Base-by-base conservation (phyloP, 2,329 filamentous ascomycete genomes). In the Talaromyces amestolkiae region DNA sequence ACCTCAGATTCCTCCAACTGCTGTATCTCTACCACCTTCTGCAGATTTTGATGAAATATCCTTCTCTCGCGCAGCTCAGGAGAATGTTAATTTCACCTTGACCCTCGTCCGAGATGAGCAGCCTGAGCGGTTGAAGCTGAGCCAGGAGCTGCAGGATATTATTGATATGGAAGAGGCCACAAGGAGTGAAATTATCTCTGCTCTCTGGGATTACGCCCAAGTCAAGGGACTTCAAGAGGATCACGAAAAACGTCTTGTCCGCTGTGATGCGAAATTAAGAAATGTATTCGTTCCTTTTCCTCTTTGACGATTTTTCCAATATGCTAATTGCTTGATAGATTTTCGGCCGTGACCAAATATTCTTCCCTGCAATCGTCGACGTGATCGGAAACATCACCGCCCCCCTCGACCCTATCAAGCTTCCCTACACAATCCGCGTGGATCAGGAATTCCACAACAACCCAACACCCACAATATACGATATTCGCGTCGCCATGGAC, bases 161-260 rank as follows among this genome's bases (percentile, higher is more conserved):
- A 83, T 98, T 19, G 95, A 97, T 73, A 91, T 91, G 72, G 85
- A 88, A 58, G 92, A 96, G 77, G 94, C 92, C 60, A 94, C 95
- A 33, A 89, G 93, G 35, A 90, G 92, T 45, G 93, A 95, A 68
- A 90, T 93, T 7, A 88, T 97, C 33, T 91, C 96, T 84, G 93
- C 91, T 15, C 86, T 99, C 37, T 99, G 93, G 92, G 93, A 97
- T 75, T 99, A 99, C 73, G 91, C 97, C 70, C 89, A 92, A 71
- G 84, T 91, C 22, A 91, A 91, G 83, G 89, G 89, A 19, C 82
- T 99, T 56, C 92, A 96, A 76, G 94, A 97, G 75, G 93, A 97
- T 69, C 94, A 98, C 67, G 95, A 99, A 76, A 95, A 95, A 81
- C 87, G 95, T 68, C 91, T 91, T 67, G 94, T 99, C 71, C 89